Evolutionary conservation across 345 rosid species (phyloP).

Genomic region (Bretschneidera sinensis): DNA sequence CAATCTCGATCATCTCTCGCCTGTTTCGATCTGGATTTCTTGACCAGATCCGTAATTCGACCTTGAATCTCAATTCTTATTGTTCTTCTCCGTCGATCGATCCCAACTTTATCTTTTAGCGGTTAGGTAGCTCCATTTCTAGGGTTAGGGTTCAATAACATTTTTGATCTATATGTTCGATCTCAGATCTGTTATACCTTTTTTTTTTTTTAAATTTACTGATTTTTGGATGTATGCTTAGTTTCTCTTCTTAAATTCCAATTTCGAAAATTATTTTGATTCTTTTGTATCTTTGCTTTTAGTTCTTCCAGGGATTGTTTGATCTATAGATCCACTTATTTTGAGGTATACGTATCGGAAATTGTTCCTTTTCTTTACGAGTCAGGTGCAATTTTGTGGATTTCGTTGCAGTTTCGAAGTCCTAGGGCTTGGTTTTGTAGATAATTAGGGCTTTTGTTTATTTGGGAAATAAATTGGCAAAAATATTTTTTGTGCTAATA

Average conservation of each 20-base stretch:
- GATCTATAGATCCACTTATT: constrained; percentile 18
- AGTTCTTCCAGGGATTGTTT: background rate
- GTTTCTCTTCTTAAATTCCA: background rate
- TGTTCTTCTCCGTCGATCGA: constrained; percentile 15
- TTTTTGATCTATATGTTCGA: constrained; percentile 8
- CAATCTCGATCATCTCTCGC: constrained; percentile 16
- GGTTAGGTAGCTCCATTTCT: constrained; percentile 8
- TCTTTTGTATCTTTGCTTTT: background rate
- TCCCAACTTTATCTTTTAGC: constrained; percentile 4
- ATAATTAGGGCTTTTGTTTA: constrained; percentile 20
- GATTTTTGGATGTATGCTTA: background rate
- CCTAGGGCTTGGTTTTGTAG: constrained; percentile 32
- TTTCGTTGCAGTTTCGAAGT: constrained; percentile 15
- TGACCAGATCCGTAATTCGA: constrained; percentile 3
- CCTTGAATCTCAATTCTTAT: background rate
- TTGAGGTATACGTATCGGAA: background rate
- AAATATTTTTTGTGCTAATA: constrained; percentile 5
- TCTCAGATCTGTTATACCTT: constrained; percentile 11
- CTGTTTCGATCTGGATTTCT: constrained; percentile 13
- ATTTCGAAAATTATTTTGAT: constrained; percentile 4
- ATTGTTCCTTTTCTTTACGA: background rate
- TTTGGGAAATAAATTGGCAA: constrained; percentile 7
- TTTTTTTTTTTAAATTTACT: constrained; percentile 2
- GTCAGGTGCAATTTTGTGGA: constrained; percentile 10
- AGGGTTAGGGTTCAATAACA: constrained; percentile 26